Evolutionary conservation across 176 grass and related monocot genomes (phyloP), one percentile per base, ranked within the genome.

Genomic region (Luzula sylvatica): DNA sequence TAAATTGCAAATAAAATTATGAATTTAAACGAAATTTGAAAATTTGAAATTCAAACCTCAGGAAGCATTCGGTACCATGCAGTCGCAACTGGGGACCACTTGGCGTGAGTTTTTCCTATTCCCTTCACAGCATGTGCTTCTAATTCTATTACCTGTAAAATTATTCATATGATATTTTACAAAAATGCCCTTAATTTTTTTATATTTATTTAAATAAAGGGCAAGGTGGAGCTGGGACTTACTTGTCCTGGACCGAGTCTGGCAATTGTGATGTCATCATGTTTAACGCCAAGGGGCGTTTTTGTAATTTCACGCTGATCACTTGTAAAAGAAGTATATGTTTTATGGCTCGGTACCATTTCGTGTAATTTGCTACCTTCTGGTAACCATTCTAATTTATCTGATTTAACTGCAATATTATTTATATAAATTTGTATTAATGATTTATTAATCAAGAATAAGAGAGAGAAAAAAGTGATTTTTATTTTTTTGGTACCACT

Each of bases 61-160:
- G 83, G 89, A 16, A 95, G 80, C 89, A 95, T 88, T 65, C 73
- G 78, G 52, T 95, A 95, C 89, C 89, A 95, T 24, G 89, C 72
- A 53, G 83, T 87, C 71, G 89, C 76, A 68, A 95, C 89, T 52
- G 89, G 89, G 78, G 83, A 95, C 89, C 89, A 95, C 70, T 95
- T 95, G n/a, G 89, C 89, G 72, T 95, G 89, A 40, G 62, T 66
- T 75, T 84, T 88, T 15, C 89, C 89, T 26, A 81, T 70, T 25
- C 89, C 83, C 73, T 95, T 95, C 30, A 88, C 70, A 52, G 80
- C 89, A 78, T 88, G 89, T 35, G 83, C 83, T 68, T 95, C 83
- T 2, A 95, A 81, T 53, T 88, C 89, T 66, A 95, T 95, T 55
- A 52, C 61, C 89, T 95, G 62, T 25, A 74, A 62, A 27, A 7